Evolutionary conservation across 805 yeast species (phyloP).

Genomic region (Pichia manshurica): DNA sequence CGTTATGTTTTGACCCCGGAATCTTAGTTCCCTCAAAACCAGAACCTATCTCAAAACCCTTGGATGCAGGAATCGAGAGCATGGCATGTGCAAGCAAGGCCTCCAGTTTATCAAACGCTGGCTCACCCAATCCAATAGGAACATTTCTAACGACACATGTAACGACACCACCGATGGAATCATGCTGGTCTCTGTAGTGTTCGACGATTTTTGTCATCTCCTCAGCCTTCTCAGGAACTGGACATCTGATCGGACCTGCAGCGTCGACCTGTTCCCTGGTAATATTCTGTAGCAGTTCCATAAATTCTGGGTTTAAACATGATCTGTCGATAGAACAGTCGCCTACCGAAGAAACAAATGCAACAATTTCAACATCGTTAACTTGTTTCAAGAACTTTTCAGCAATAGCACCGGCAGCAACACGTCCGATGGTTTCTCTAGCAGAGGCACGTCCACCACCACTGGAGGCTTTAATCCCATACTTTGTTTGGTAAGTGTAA

Average conservation of each 20-base stretch:
- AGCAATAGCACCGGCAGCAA: conserved; percentile 98
- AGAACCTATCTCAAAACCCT: conserved; percentile 96
- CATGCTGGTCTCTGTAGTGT: conserved; percentile 75
- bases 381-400: conserved; percentile 79
- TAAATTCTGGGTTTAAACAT: conserved; percentile 58
- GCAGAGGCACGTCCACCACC: conserved; percentile 99
- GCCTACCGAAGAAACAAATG: conserved; percentile 94
- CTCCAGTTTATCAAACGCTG: conserved; percentile 93
- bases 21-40: conserved; percentile 87
- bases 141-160: conserved; percentile 94
- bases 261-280: conserved; percentile 87
- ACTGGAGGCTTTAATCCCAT: conserved; percentile 87
- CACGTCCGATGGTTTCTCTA: conserved; percentile 97
- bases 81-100: conserved; percentile 95
- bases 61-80: conserved; percentile 96
- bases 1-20: conserved; percentile 94
- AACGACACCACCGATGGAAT: conserved; percentile 96
- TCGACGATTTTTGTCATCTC: conserved; percentile 85
- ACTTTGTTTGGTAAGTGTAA: conserved; percentile 83
- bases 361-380: conserved; percentile 86
- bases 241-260: conserved; percentile 90
- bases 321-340: conserved; percentile 69
- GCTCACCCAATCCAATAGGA: conserved; percentile 97
- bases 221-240: conserved; percentile 64
- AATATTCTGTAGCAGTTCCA: conserved; percentile 60